These are phyloP conservation scores for Extremus antarcticus DNA, from an alignment of 495 filamentous ascomycete genomes.

Conservation along the genomic window DNA sequence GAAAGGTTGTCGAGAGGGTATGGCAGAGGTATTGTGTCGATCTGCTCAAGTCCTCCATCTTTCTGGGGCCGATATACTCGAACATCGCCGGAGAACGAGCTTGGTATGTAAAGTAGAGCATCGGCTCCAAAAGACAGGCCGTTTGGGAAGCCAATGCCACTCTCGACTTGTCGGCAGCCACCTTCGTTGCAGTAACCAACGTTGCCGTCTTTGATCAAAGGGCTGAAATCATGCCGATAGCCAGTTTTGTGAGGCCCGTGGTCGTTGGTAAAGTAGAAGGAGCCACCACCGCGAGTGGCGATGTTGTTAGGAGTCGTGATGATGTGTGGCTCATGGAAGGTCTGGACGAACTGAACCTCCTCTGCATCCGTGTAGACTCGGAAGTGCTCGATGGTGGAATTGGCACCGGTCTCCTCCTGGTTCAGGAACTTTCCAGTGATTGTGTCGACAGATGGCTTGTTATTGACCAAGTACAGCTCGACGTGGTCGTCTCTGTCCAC, in stretches of 20 bases:
- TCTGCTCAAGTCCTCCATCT: not conserved
- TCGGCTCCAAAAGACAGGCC: not conserved
- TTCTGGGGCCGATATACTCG: not conserved
- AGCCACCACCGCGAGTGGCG: not conserved
- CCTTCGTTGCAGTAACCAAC: constrained; percentile 1
- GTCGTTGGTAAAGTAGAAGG: constrained; percentile 7
- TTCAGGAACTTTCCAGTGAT: not conserved
- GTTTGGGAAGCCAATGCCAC: not conserved
- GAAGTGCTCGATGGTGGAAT: constrained; percentile 1
- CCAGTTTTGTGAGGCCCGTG: not conserved
- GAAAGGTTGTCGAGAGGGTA: constrained; percentile 1
- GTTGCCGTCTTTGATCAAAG: not conserved
- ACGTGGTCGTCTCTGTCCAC: not conserved
- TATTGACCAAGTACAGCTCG: constrained; percentile 2
- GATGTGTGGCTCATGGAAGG: constrained; percentile 1
- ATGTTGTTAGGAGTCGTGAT: constrained; percentile 1
- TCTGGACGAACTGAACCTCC: not conserved
- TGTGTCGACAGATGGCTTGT: not conserved
- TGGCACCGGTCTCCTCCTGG: not conserved
- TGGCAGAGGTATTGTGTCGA: not conserved
- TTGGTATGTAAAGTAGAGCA: constrained; percentile 1
- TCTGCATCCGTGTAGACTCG: not conserved
- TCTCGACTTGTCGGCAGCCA: not conserved
- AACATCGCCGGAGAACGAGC: not conserved
- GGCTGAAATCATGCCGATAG: not conserved